These are phyloP conservation scores for Solanum hybrid DNA, from an alignment of 305 asterid genomes.

Conservation along the genomic window DNA sequence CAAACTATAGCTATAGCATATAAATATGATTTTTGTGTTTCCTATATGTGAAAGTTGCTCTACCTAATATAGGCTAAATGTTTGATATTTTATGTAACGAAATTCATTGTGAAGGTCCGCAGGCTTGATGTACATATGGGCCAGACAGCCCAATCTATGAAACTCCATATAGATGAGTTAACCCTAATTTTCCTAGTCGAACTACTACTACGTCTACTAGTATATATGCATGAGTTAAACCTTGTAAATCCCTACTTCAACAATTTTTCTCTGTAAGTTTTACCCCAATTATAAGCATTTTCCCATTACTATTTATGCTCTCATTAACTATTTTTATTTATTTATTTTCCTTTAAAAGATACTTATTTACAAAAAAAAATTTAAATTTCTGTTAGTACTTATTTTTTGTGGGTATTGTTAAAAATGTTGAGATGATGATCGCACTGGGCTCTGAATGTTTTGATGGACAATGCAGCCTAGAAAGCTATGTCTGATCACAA, in stretches of 20 bases:
- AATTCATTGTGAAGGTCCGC: background rate
- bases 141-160: background rate
- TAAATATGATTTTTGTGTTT: too few species aligned
- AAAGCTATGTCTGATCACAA: constrained; percentile 62
- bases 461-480: constrained; percentile 88
- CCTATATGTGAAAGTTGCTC: too few species aligned
- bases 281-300: constrained; percentile 36
- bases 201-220: background rate
- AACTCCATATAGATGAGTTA: background rate
- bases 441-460: constrained; percentile 94
- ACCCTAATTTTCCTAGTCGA: background rate
- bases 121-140: background rate
- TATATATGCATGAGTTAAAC: background rate
- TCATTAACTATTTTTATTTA: background rate
- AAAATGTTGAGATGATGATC: constrained; percentile 51
- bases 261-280: background rate
- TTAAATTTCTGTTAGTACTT: background rate
- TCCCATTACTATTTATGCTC: background rate
- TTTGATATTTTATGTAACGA: background rate
- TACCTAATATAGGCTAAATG: too few species aligned
- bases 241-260: background rate
- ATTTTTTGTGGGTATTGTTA: background rate
- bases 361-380: background rate
- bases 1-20: too few species aligned
- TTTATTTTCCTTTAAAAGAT: background rate